Base-by-base conservation (phyloP, 192 early-diverging fungal genomes). In the Backusella circina region DNA sequence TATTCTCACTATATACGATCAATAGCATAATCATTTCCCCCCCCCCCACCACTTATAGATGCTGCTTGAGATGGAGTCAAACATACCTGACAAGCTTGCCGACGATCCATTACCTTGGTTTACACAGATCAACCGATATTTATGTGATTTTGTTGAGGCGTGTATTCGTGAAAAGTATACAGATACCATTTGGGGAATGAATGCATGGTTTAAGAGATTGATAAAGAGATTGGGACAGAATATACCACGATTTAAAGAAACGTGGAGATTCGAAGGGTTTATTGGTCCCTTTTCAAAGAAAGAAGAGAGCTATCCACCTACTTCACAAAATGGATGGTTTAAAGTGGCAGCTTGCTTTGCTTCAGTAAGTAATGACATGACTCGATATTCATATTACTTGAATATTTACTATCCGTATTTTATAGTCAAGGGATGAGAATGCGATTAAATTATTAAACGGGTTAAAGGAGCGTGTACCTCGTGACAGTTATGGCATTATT, bases 171-270 rank as follows among this genome's bases (percentile, higher is more conserved):
- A 77, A 15, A 32, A 57, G 12, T 74, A 51, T 2, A 66, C 35
- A 3, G 79, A 81, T 37, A 70, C 54, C 2, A 77, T 81, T 28
- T 21, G 65, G 13, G 79, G 79, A 18, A 61, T 81, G 5, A 67
- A 77, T n/a, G 35, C 72, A 6, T 81, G 79, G 79, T 77, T 74
- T 32, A 73, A 54, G 30, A 65, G 38, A 12, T 16, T 70, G 15
- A 33, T 44, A 26, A 38, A 54, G 39, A 79, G 65, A 7, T 54
- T 37, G 26, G 47, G 18, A 28, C 67, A 64, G 9, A 70, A 47
- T 37, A 30, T 23, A 36, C 67, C 66, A 28, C 35, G 16, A 16
- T 73, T 73, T 36, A 70, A 26, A 28, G 72, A 80, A 18, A 61
- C 67, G 2, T 77, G 64, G 66, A 28, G 16, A 6, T 78, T 78